Conservation (phyloP, 352 stramenopile species). For the Thraustotheca clavata region DNA sequence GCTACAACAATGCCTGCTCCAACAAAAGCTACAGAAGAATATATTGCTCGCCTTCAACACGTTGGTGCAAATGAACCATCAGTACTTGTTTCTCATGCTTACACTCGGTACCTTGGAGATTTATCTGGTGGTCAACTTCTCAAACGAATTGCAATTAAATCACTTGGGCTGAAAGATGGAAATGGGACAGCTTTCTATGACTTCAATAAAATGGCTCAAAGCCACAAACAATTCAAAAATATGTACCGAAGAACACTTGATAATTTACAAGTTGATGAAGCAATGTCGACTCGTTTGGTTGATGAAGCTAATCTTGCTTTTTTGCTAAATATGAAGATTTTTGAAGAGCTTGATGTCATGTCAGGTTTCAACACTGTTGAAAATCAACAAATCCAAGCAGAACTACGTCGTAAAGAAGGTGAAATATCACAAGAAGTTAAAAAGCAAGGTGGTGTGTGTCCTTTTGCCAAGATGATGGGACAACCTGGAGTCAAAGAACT, state of each 20-base stretch:
- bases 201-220: conserved; percentile 38
- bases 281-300: conserved; percentile 34
- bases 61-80: conserved; percentile 34
- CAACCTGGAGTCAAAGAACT: conserved; percentile 20
- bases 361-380: conserved; percentile 29
- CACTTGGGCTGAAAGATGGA: conserved; percentile 26
- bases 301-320: conserved; percentile 67
- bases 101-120: conserved; percentile 77
- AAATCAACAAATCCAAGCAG: conserved; percentile 37
- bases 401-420: conserved; percentile 26
- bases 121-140: conserved; percentile 63
- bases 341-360: conserved; percentile 62
- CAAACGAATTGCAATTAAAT: conserved; percentile 35
- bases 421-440: neutral
- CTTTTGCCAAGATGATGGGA: conserved; percentile 19
- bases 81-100: conserved; percentile 58
- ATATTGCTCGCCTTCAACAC: conserved; percentile 43
- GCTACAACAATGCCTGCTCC: conserved; percentile 21
- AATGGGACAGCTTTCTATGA: conserved; percentile 47
- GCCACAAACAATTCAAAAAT: conserved; percentile 59
- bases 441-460: conserved; percentile 12
- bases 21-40: conserved; percentile 45
- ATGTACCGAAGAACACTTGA: conserved; percentile 46
- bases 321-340: conserved; percentile 63
- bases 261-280: conserved; percentile 29